Conservation (phyloP, 495 filamentous ascomycete genomes). For the Trichocladium antarcticum region DNA sequence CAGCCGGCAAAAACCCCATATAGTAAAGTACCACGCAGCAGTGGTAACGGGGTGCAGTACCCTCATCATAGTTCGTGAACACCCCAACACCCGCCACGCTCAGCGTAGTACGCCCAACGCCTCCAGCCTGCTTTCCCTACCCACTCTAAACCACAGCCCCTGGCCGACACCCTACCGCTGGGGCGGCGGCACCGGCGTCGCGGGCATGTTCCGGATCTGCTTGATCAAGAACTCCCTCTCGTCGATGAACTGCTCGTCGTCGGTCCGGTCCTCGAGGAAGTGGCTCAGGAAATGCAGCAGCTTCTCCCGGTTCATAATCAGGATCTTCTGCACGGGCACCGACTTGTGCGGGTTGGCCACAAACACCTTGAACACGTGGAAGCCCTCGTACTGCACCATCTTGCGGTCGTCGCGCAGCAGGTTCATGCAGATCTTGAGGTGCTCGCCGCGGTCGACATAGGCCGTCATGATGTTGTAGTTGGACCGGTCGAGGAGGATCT, state of each 20-base stretch:
- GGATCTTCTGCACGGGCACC: slow-evolving; percentile 80
- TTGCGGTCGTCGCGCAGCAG: slow-evolving; percentile 84
- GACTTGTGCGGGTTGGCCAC: slow-evolving; percentile 97
- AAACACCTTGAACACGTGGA: slow-evolving; percentile 99
- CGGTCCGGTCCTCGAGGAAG: slow-evolving; percentile 89
- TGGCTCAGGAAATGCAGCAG: slow-evolving; percentile 77
- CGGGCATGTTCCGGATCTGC: slow-evolving; percentile 73
- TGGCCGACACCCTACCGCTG: slow-evolving; percentile 12
- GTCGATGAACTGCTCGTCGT: slow-evolving; percentile 97
- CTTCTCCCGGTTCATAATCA: slow-evolving; percentile 90
- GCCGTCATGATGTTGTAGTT: slow-evolving; percentile 97
- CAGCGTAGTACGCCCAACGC: neutral
- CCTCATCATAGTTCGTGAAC: neutral
- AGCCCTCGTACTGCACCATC: slow-evolving; percentile 99
- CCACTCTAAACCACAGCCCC: neutral
- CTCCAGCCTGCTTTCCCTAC: neutral
- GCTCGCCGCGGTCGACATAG: slow-evolving; percentile 89
- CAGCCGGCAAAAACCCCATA: too few relatives aligned
- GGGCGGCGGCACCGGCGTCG: slow-evolving; percentile 49
- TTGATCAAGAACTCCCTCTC: slow-evolving; percentile 94
- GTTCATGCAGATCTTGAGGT: slow-evolving; percentile 97
- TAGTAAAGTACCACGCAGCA: too few relatives aligned
- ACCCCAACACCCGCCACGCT: neutral
- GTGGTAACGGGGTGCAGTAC: too few relatives aligned
- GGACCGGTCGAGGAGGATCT: slow-evolving; percentile 84